Conservation (phyloP, 352 stramenopile genomes). For the Phytophthora aleatoria region DNA sequence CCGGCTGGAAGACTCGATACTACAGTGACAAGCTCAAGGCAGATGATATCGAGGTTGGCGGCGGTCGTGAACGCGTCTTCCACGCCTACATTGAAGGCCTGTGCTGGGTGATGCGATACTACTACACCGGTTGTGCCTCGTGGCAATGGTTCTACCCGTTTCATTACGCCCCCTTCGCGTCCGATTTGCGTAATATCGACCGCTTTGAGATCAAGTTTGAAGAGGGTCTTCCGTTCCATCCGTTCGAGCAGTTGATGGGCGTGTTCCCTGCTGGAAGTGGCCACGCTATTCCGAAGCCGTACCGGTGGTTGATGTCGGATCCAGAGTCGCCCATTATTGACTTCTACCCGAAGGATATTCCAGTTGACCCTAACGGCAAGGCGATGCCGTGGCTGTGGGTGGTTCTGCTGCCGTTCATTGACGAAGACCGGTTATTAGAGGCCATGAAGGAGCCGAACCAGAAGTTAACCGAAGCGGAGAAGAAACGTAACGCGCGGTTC, state of each 20-base stretch:
- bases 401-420: conserved; percentile 98
- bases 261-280: conserved; percentile 96
- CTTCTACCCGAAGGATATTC: conserved; percentile 96
- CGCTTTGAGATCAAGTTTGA: conserved; percentile 94
- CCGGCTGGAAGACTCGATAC: conserved; percentile 96
- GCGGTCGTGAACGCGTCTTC: conserved; percentile 91
- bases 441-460: conserved; percentile 82
- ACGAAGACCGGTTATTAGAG: conserved; percentile 93
- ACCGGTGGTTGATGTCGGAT: conserved; percentile 95
- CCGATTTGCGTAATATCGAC: conserved; percentile 91
- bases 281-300: conserved; percentile 94
- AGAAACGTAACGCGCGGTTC: conserved; percentile 84
- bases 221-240: conserved; percentile 94
- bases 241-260: conserved; percentile 98
- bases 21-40: conserved; percentile 89
- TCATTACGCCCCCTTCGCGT: conserved; percentile 97
- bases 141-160: conserved; percentile 99
- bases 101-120: conserved; percentile 99
- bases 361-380: conserved; percentile 98
- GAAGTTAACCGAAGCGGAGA: conserved; percentile 73
- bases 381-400: conserved; percentile 99
- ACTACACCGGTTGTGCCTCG: conserved; percentile 98
- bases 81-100: conserved; percentile 98
- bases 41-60: conserved; percentile 83
- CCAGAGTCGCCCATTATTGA: conserved; percentile 96